These are phyloP conservation scores for Tillandsia fasciculata DNA, from an alignment of 176 grass and related monocot genomes.

Conservation along the genomic window DNA sequence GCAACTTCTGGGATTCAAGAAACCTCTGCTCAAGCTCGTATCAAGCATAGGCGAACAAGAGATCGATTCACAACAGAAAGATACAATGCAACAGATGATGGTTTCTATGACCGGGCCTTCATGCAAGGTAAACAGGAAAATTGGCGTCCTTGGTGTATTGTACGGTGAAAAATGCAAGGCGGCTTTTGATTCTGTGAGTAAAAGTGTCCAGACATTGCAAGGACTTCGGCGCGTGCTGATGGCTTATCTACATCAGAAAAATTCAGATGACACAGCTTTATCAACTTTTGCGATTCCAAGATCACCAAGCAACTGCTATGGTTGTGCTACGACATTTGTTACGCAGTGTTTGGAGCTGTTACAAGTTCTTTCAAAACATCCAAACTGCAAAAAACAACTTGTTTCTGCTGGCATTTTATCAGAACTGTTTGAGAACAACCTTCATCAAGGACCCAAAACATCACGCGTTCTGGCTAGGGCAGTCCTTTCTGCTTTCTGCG, in stretches of 20 bases:
- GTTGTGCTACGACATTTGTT: conserved; percentile 84
- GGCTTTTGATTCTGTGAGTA: conserved; percentile 97
- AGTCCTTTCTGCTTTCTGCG: conserved; percentile 83
- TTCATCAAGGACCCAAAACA: conserved; percentile 83
- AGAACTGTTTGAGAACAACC: conserved; percentile 93
- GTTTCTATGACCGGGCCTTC: conserved; percentile 96
- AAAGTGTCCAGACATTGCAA: conserved; percentile 95
- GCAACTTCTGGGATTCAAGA: conserved; percentile 95
- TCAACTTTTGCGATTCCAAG: conserved; percentile 56
- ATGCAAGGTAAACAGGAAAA: conserved; percentile 94
- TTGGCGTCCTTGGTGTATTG: conserved; percentile 86
- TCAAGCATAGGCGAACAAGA: conserved; percentile 96
- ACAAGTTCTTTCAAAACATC: conserved; percentile 85
- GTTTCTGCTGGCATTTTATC: conserved; percentile 73
- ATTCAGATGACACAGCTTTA: conserved; percentile 42
- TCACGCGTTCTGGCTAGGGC: conserved; percentile 63
- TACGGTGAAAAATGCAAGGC: conserved; percentile 99
- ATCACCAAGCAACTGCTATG: conserved; percentile 82
- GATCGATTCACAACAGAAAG: conserved; percentile 90
- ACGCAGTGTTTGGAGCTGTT: conserved; percentile 87
- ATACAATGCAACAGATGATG: conserved; percentile 99
- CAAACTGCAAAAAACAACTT: conserved; percentile 76
- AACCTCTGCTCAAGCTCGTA: conserved; percentile 91
- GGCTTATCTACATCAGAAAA: conserved; percentile 86
- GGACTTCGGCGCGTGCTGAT: conserved; percentile 72